Conservation (phyloP, 805 yeast genomes). For the Sungouiozyma ichnusensis region DNA sequence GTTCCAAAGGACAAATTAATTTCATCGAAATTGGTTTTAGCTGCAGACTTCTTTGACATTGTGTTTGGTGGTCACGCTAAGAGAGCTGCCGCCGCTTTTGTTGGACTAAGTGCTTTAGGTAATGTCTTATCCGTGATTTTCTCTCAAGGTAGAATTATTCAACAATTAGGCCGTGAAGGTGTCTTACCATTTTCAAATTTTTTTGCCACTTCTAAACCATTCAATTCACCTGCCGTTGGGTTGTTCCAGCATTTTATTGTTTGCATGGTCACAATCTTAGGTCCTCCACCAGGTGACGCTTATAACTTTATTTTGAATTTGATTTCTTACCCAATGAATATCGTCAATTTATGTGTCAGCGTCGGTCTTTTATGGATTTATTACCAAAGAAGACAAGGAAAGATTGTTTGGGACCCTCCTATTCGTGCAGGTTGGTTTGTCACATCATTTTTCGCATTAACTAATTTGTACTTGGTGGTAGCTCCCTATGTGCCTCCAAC, state of each 20-base stretch:
- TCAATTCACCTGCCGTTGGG: constrained; percentile 64
- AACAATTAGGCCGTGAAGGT: constrained; percentile 76
- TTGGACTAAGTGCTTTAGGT: constrained; percentile 73
- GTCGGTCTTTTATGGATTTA: constrained; percentile 48
- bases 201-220: constrained; percentile 63
- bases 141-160: constrained; percentile 73
- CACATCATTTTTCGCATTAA: constrained; percentile 48
- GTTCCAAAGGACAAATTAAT: constrained; percentile 56
- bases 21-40: constrained; percentile 57
- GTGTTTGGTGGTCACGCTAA: constrained; percentile 63
- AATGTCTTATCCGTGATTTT: constrained; percentile 72
- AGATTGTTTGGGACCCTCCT: constrained; percentile 57
- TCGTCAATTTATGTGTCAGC: constrained; percentile 58
- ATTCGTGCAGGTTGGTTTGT: constrained; percentile 57
- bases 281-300: constrained; percentile 84
- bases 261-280: constrained; percentile 61
- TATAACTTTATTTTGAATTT: constrained; percentile 71
- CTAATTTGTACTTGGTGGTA: constrained; percentile 56
- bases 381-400: constrained; percentile 40
- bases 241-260: constrained; percentile 68
- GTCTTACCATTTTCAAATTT: constrained; percentile 62
- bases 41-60: constrained; percentile 62
- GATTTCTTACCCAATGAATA: constrained; percentile 72
- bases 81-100: constrained; percentile 67
- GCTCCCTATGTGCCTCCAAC: constrained; percentile 77